Base-by-base conservation (phyloP, 257 asterid species). In the Salvia splendens region DNA sequence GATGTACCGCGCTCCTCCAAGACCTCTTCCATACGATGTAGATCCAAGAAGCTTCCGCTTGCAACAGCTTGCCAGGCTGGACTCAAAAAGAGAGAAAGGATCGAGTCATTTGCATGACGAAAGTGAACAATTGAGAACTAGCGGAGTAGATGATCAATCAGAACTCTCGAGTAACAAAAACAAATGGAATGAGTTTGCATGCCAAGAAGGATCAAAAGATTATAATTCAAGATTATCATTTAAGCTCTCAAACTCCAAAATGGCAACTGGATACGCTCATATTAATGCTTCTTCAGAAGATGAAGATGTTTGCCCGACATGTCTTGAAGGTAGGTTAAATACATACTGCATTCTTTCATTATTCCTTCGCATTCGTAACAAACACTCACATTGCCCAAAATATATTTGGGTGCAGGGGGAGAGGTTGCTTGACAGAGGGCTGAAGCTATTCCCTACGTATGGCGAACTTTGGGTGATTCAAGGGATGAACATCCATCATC, bases 271-370 rank as follows among this genome's bases (percentile, higher is more conserved):
- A 61, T 87, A 76, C 64, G 83, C 89, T 66, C 91, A 83, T 81
- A 85, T 83, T 78, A 78, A 85, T 81, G 65, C 89, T 68, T 83
- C 87, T 55, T 69, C 84, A 14, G 97, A 89, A 61, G 98, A 89
- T 63, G 98, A 92, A 78, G 98, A 92, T 80, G 91, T 86, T 61
- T 92, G 98, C 80, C 98, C 98, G 20, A 92, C 98, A 36, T 92
- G 98, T 79, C 97, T 92, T 73, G 98, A 92, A 73, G 98, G 98
- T 89, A 70, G 36, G 78, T 59, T 53, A 55, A 55, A 24, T n/a
- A 16, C 32, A 32, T 54, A 41, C 24, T 61, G n/a, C 69, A 61
- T 62, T 33, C 30, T 45, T 6, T 17, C 51, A 24, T 67, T 43
- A 5, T 32, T 49, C n/a, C 14, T 33, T 61, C 7, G 64, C 12